Conservation (phyloP, 2,329 filamentous ascomycete genomes). For the Orbilia quercus region DNA sequence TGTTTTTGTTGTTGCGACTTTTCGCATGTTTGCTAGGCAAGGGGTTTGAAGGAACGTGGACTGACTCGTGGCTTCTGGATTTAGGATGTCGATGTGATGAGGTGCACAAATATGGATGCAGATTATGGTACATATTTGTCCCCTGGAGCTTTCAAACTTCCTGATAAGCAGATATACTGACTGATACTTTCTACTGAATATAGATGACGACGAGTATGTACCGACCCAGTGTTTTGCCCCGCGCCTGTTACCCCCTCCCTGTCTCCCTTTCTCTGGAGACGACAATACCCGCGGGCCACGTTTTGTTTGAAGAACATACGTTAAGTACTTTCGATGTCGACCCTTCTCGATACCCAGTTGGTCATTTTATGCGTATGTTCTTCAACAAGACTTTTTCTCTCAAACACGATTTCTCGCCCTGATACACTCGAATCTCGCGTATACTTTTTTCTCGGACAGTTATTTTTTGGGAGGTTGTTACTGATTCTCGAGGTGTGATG, state of each 20-base stretch:
- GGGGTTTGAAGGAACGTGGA: background rate
- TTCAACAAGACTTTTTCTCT: background rate
- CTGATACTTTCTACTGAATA: background rate
- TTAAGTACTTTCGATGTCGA: constrained; percentile 4
- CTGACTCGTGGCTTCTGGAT: constrained; percentile 14
- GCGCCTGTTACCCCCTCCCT: background rate
- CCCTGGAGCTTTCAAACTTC: constrained; percentile 77
- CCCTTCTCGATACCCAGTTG: constrained; percentile 24
- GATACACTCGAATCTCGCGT: background rate
- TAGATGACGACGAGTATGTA: constrained; percentile 55
- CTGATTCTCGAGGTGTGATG: constrained; percentile 9
- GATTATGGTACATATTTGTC: constrained; percentile 82
- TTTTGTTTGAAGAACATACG: constrained; percentile 15
- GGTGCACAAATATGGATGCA: constrained; percentile 85
- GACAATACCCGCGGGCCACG: background rate
- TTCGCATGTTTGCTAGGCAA: background rate
- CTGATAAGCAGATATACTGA: constrained; percentile 17
- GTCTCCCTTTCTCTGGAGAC: background rate
- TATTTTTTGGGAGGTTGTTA: background rate
- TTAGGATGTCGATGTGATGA: constrained; percentile 84
- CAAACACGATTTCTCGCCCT: background rate
- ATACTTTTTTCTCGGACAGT: background rate
- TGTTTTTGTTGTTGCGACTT: background rate
- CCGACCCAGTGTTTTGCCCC: too few species aligned
- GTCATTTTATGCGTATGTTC: constrained; percentile 36